Conservation (phyloP, 1,139 yeast genomes). For the Casaregolazyma suthepensis region DNA sequence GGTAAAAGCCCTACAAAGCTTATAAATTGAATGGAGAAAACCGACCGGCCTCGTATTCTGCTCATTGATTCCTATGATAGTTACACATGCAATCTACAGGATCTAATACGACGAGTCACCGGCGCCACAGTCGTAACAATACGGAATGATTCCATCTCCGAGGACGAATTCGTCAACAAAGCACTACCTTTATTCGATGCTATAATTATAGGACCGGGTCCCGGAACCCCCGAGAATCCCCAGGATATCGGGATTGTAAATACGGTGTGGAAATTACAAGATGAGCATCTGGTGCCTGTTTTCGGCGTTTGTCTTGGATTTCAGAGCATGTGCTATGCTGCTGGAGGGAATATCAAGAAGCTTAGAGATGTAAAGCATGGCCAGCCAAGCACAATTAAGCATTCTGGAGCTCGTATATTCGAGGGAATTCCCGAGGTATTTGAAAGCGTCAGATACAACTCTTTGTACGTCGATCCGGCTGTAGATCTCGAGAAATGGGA, state of each 20-base stretch:
- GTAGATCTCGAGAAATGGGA: slow-evolving; percentile 13
- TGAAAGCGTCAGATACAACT: slow-evolving; percentile 82
- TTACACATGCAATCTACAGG: slow-evolving; percentile 75
- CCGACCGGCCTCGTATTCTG: slow-evolving; percentile 37
- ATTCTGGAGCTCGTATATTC: slow-evolving; percentile 9
- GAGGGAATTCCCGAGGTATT: slow-evolving; percentile 37
- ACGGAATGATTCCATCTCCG: slow-evolving; percentile 61
- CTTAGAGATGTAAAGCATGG: slow-evolving; percentile 74
- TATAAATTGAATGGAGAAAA: not conserved
- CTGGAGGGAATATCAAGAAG: slow-evolving; percentile 52
- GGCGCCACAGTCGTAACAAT: slow-evolving; percentile 57
- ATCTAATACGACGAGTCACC: slow-evolving; percentile 52
- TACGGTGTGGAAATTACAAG: slow-evolving; percentile 37
- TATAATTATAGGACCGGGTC: slow-evolving; percentile 92
- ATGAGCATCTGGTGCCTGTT: slow-evolving; percentile 48
- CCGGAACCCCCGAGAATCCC: slow-evolving; percentile 71
- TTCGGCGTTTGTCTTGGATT: slow-evolving; percentile 93
- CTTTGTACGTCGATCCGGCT: slow-evolving; percentile 29
- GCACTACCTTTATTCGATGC: slow-evolving; percentile 55
- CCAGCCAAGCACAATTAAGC: slow-evolving; percentile 56
- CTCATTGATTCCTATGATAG: slow-evolving; percentile 93
- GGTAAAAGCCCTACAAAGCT: not conserved
- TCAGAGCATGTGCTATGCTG: slow-evolving; percentile 69
- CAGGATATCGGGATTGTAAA: slow-evolving; percentile 75
- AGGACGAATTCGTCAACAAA: slow-evolving; percentile 35